These are phyloP conservation scores for Botrytis paeoniae DNA, from an alignment of 2,329 filamentous ascomycete species.

Conservation along the genomic window DNA sequence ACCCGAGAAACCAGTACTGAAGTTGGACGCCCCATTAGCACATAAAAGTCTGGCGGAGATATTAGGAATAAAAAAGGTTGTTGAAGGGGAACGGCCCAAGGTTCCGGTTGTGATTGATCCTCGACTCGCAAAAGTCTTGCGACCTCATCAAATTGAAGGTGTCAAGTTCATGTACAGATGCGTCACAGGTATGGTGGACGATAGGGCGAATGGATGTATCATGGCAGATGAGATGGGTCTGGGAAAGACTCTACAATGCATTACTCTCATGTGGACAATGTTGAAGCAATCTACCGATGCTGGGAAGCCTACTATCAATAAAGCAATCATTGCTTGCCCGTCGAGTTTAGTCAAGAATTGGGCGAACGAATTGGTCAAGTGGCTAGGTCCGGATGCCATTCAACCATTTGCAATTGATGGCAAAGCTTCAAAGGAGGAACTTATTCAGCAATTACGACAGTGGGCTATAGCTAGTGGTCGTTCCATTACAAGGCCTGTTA, in stretches of 20 bases:
- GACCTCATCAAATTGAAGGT: slow-evolving; percentile 96
- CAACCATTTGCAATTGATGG: slow-evolving; percentile 95
- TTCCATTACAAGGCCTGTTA: slow-evolving; percentile 63
- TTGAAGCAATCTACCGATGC: slow-evolving; percentile 93
- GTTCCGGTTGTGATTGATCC: slow-evolving; percentile 99
- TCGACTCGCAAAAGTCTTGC: slow-evolving; percentile 78
- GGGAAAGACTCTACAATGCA: slow-evolving; percentile 96
- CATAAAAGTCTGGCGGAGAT: slow-evolving; percentile 97
- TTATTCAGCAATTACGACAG: slow-evolving; percentile 85
- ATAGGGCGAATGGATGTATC: slow-evolving; percentile 93
- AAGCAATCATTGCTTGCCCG: slow-evolving; percentile 94
- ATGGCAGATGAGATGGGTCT: slow-evolving; percentile 99
- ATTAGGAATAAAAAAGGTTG: slow-evolving; percentile 86
- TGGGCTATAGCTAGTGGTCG: slow-evolving; percentile 94
- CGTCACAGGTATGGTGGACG: slow-evolving; percentile 91
- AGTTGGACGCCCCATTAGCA: slow-evolving; percentile 74
- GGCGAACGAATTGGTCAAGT: slow-evolving; percentile 96
- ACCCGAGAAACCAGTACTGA: slow-evolving; percentile 42
- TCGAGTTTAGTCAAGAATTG: slow-evolving; percentile 96
- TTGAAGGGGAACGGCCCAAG: slow-evolving; percentile 73
- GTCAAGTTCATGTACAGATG: slow-evolving; percentile 97
- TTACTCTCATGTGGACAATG: slow-evolving; percentile 93
- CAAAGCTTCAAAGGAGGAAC: slow-evolving; percentile 90
- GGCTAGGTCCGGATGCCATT: slow-evolving; percentile 88
- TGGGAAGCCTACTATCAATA: slow-evolving; percentile 91